Conservation (phyloP, 2,329 filamentous ascomycete species). For the Apiospora koreana region DNA sequence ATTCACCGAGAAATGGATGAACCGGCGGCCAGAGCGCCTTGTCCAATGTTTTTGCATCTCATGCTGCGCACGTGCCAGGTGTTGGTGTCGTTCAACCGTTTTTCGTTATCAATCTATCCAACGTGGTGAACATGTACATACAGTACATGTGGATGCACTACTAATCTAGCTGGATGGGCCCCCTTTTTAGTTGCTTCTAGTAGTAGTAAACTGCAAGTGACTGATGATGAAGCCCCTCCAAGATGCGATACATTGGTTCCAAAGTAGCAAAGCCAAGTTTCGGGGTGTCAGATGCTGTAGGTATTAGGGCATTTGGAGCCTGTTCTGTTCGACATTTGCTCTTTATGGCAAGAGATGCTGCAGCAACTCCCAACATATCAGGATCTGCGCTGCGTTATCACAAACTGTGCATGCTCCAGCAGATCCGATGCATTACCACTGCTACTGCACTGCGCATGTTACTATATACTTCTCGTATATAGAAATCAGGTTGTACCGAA, state of each 20-base stretch:
- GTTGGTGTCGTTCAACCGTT: not conserved
- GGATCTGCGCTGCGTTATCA: slow-evolving; percentile 3
- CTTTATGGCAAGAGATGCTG: not conserved
- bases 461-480: not conserved
- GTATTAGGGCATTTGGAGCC: not conserved
- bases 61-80: not conserved
- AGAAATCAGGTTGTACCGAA: not conserved
- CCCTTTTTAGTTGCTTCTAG: not conserved
- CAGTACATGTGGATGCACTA: not conserved
- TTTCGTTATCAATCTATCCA: not conserved
- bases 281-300: not conserved
- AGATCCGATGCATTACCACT: not conserved
- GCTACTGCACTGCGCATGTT: not conserved
- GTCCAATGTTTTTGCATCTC: not conserved
- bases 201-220: not conserved
- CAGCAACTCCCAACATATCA: not conserved
- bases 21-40: not conserved
- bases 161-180: not conserved
- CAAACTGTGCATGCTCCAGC: not conserved
- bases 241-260: not conserved
- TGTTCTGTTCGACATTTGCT: not conserved
- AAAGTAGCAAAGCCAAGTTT: not conserved
- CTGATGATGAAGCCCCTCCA: not conserved
- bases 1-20: not conserved
- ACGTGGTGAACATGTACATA: not conserved